Evolutionary conservation across 192 early-diverging fungal species (phyloP).

Genomic region (Coemansia sp.): DNA sequence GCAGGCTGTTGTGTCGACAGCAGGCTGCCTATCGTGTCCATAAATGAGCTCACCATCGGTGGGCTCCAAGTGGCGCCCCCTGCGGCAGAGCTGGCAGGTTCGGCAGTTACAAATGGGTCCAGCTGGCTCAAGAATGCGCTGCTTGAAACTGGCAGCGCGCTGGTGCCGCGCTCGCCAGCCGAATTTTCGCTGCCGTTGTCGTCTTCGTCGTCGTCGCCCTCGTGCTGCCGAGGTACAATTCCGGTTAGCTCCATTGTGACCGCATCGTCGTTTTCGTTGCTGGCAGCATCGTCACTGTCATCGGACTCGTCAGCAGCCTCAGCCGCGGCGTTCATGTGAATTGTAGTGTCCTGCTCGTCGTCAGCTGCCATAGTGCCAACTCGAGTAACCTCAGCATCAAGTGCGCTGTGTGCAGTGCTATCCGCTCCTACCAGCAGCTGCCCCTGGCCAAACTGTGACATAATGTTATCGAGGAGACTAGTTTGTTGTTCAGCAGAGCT

Average conservation of each 20-base stretch:
- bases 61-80: neutral
- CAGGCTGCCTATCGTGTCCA: constrained; percentile 7
- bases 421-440: constrained; percentile 6
- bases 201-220: neutral
- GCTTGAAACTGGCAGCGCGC: neutral
- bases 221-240: constrained; percentile 11
- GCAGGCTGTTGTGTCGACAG: neutral
- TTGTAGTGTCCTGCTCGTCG: constrained; percentile 10
- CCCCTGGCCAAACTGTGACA: constrained; percentile 26
- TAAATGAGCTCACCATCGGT: neutral
- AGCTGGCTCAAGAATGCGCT: neutral
- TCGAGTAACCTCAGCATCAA: constrained; percentile 26
- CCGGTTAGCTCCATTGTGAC: constrained; percentile 47
- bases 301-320: neutral
- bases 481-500: constrained; percentile 17
- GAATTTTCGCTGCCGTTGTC: too few species aligned
- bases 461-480: constrained; percentile 45
- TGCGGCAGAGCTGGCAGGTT: neutral
- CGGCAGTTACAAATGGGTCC: neutral
- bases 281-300: neutral
- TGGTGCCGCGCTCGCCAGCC: neutral
- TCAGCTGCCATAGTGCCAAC: constrained; percentile 11
- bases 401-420: neutral
- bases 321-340: neutral
- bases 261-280: constrained; percentile 22